Percentiles rank a stretch among this genome's conserved stretches.
phyloP scores from a whole-genome alignment of 352 stramenopile species.

The Globisporangium cystogenes region DNA sequence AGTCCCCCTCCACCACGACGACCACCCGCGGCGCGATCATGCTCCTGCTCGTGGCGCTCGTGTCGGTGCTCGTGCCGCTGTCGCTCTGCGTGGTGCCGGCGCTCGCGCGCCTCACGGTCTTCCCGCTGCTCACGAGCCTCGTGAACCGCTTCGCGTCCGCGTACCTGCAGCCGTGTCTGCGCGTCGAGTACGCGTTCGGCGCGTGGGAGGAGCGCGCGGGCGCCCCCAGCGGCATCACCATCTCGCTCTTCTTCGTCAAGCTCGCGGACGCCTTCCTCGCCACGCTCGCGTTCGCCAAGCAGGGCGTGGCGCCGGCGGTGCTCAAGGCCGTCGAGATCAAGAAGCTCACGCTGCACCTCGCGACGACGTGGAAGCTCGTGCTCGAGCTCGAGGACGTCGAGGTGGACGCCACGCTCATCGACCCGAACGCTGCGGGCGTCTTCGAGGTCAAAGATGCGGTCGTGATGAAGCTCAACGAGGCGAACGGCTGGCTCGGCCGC shows the following conservation, averaged over 20 bases:
- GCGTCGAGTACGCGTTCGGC: slow-evolving; percentile 45
- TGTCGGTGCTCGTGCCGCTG: slow-evolving; percentile 51
- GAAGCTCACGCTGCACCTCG: slow-evolving; percentile 39
- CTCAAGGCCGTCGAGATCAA: slow-evolving; percentile 31
- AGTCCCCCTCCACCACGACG: not conserved
- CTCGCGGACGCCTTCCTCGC: slow-evolving; percentile 44
- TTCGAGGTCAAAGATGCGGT: slow-evolving; percentile 45
- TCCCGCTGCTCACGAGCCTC: slow-evolving; percentile 46
- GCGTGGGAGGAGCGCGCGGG: slow-evolving; percentile 28
- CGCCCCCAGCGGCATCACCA: slow-evolving; percentile 33
- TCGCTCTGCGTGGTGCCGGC: slow-evolving; percentile 59
- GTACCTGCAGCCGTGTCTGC: slow-evolving; percentile 48
- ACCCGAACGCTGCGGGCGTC: slow-evolving; percentile 32
- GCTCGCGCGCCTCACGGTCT: slow-evolving; percentile 48
- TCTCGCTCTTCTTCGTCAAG: slow-evolving; percentile 52
- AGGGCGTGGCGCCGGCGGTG: slow-evolving; percentile 40
- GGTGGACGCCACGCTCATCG: slow-evolving; percentile 33
- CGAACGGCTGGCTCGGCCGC: slow-evolving; percentile 24
- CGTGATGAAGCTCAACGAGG: slow-evolving; percentile 51
- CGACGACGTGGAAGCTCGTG: slow-evolving; percentile 49
- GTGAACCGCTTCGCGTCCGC: slow-evolving; percentile 44
- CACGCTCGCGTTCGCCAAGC: slow-evolving; percentile 52
- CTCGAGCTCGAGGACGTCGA: slow-evolving; percentile 42
- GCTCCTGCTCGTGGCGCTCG: slow-evolving; percentile 36
- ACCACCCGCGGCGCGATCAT: slow-evolving; percentile 14